Percentiles rank a stretch among this genome's conserved stretches.
phyloP scores from a whole-genome alignment of 768 basidiomycete genomes.

The Suillus weaverae region DNA sequence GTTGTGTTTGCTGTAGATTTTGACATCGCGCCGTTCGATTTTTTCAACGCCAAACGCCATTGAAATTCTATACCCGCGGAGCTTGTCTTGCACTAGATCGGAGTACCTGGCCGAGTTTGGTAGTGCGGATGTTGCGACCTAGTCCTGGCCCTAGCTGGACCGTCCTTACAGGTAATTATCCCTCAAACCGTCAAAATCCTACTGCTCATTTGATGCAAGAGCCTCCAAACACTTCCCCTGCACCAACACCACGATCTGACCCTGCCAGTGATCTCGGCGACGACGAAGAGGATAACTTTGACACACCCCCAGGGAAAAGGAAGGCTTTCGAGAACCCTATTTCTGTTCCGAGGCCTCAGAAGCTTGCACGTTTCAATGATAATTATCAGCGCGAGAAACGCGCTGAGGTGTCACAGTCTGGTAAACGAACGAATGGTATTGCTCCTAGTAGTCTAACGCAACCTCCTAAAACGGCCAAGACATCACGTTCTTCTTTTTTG shows the following conservation, averaged over 20 bases:
- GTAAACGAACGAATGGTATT: neutral
- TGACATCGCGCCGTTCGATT: neutral
- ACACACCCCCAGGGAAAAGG: constrained; percentile 25
- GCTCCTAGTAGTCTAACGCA: constrained; percentile 14
- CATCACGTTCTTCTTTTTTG: neutral
- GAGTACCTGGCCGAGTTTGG: neutral
- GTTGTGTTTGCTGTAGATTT: neutral
- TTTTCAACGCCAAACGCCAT: neutral
- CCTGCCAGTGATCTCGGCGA: constrained; percentile 19
- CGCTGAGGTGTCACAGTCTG: neutral
- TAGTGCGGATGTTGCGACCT: neutral
- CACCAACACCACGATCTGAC: constrained; percentile 18
- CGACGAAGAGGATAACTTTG: constrained; percentile 19
- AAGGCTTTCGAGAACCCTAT: constrained; percentile 22
- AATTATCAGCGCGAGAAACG: neutral
- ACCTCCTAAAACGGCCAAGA: constrained; percentile 3
- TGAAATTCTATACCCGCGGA: neutral
- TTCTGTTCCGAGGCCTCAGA: constrained; percentile 13
- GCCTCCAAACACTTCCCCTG: constrained; percentile 19
- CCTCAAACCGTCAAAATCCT: neutral
- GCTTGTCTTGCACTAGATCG: neutral
- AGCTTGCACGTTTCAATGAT: constrained; percentile 22
- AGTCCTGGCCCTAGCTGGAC: constrained; percentile 32
- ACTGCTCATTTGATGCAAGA: constrained; percentile 17
- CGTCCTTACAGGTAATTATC: constrained; percentile 21